Evolutionary conservation across 176 grass and related monocot genomes (phyloP), one percentile per base, ranked within the genome.

Genomic region (Urochloa ruziziensis): DNA sequence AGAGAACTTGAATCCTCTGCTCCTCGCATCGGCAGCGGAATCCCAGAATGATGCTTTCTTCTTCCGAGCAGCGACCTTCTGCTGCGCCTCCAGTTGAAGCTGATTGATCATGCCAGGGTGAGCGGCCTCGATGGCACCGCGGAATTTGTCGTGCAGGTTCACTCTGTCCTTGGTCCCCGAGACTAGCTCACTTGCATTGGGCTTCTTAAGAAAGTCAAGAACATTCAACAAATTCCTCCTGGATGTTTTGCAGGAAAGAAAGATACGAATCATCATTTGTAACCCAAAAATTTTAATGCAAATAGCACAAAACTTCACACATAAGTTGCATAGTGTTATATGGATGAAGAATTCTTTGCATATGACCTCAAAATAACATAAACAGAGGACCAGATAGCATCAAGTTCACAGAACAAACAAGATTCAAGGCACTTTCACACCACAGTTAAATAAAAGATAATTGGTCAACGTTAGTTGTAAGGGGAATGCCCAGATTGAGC

Each of bases 171-270:
- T 83, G 14, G 91, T 99, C 75, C 96, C 96, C 0, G 96, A 99
- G 23, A 96, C 89, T 24, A 99, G 89, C 48, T 91, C 89, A n/a
- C 62, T 87, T 59, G 96, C 96, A 58, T 99, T 99, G 67, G 96
- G 89, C 66, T 65, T 94, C 66, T 89, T 82, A 63, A 99, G 91
- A 66, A 96, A 99, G 83, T 94, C 89, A 75, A 99, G 84, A 72
- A 99, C 96, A 67, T 94, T 99, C 67, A 99, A 85, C 83, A 96
- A 86, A 88, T 98, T 98, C 18, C 96, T 93, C 67, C 93, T 98
- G 87, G 32, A 86, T 37, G 70, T 75, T 84, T 37, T 32, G 40
- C 10, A 84, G 16, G 15, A 32, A 76, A 48, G 48, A 53, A 60
- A 35, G 47, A 72, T 16, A 23, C 14, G 54, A 19, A 2, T 0